Evolutionary conservation across 306 rosid genomes (phyloP), one percentile per base, ranked within the genome.

Genomic region (Cucurbita ficifolia): DNA sequence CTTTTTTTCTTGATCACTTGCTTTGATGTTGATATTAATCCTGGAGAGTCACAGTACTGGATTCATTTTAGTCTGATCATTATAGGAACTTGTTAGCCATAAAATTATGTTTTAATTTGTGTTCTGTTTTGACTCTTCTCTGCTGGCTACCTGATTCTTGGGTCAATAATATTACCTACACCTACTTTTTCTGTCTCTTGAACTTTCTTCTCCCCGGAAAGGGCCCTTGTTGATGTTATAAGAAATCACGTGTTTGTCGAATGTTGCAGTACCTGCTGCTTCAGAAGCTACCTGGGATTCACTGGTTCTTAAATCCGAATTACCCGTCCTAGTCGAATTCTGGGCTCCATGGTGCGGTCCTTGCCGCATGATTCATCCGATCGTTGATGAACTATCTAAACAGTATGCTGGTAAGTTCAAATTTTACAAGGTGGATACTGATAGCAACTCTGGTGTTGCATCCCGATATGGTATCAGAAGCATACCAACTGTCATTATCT

Each of bases 311-410:
- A 87, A 88, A 60, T 79, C 88, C 11, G 84, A 86, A 1, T 4
- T 64, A 13, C 83, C 97, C 1, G 95, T 94, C 18, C 76, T 94
- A 77, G 99, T 94, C 19, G 99, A 94, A 82, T 94, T 94, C 83
- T 94, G 97, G 99, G 99, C 99, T 11, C 97, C 99, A 3, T 94
- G 99, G 99, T 94, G 99, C 8, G 99, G 99, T 40, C 99, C 99
- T 4, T 94, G 99, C 83, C 96, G 99, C 5, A 91, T 94, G 96
- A 89, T 91, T 74, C 97, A 89, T 79, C 99, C 99, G 0, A 81
- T 94, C 60, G 81, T 94, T 39, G 88, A 86, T 42, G 95, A 85
- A 38, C 80, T 94, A 70, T 87, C 97, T 17, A 84, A 80, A 81
- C 81, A 91, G 55, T 89, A 88, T 51, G 76, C 72, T 7, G 97